Percentiles rank a stretch among this genome's conserved stretches.
Evolutionary conservation across 768 basidiomycete species (phyloP).

Genomic region (Phylloporus sp.): DNA sequence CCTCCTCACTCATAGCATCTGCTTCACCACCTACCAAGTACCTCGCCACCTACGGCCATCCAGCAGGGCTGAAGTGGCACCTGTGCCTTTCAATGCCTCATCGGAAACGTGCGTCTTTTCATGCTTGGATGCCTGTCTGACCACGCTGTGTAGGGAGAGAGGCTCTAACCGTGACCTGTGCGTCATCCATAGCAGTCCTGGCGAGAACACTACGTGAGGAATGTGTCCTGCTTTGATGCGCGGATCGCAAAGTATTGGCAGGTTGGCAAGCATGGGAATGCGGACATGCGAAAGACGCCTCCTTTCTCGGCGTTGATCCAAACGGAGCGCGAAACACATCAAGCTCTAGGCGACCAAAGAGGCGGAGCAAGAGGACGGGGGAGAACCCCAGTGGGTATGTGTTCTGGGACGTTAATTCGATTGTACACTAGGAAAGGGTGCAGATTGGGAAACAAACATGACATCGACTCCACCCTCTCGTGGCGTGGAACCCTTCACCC

Average conservation of each 20-base stretch:
- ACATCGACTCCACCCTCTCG: not conserved
- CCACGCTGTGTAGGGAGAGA: slow-evolving; percentile 30
- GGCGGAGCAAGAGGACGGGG: not conserved
- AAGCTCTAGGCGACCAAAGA: not conserved
- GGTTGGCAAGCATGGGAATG: slow-evolving; percentile 9
- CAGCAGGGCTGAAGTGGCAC: slow-evolving; percentile 43
- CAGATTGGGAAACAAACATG: not conserved
- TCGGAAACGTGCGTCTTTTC: slow-evolving; percentile 40
- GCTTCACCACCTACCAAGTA: too few relatives aligned
- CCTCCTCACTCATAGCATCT: too few relatives aligned
- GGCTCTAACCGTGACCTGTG: slow-evolving; percentile 49
- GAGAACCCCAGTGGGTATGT: slow-evolving; percentile 4
- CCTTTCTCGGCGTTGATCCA: not conserved
- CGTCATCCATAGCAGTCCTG: slow-evolving; percentile 59
- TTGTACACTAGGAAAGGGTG: slow-evolving; percentile 4
- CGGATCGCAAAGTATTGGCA: slow-evolving; percentile 41
- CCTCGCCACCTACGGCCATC: slow-evolving; percentile 46
- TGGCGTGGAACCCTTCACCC: not conserved
- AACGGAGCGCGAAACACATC: slow-evolving; percentile 7
- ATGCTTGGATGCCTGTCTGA: not conserved
- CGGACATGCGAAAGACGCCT: slow-evolving; percentile 3
- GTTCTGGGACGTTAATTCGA: not conserved
- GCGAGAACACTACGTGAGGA: slow-evolving; percentile 54
- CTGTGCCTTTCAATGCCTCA: slow-evolving; percentile 40
- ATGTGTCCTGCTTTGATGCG: slow-evolving; percentile 39